Base-by-base conservation (phyloP, 441 rosid genomes). In the Bruguiera hainesii region DNA sequence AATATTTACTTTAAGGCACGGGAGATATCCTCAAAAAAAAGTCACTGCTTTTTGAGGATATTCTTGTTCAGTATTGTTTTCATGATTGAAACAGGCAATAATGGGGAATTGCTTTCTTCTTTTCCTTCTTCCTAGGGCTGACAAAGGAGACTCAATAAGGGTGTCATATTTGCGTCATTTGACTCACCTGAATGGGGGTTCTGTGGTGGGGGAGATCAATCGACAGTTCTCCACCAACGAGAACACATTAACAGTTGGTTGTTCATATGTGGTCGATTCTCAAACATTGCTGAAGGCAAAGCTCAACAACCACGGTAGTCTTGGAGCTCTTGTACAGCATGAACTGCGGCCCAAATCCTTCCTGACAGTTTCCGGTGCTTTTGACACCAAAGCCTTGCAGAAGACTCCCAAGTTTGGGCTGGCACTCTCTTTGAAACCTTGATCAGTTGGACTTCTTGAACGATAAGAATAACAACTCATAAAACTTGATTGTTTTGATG, bases 261-360 rank as follows among this genome's bases (percentile, higher is more conserved):
- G 86, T 61, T 82, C 80, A 5, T 77, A 73, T 60, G 30, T 69
- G 25, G 78, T 78, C 60, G 83, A 78, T 73, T 73, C 80, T 53
- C 78, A 76, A 65, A 80, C 83, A 60, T 3, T 77, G 1, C 21
- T 80, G 75, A 84, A 82, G 79, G 80, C 84, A 39, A 84, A 82
- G 71, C 84, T 82, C 67, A 84, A 84, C 80, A 84, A 80, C 73
- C 86, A 82, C 50, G 88, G 86, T 60, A 72, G 67, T 70, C 81
- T 84, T 11, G 78, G 80, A 53, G 82, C 79, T 25, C 78, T 82
- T 58, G 29, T 84, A 46, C 83, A 75, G 60, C 86, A 82, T 25
- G 84, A 82, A 65, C 56, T 82, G 37, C 75, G 51, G 26, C 80
- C 78, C 6, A 78, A 77, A 37, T 82, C 88, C 15, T 69, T 78